Conservation (phyloP, 495 filamentous ascomycete genomes). For the Tetracladium setigerum region DNA sequence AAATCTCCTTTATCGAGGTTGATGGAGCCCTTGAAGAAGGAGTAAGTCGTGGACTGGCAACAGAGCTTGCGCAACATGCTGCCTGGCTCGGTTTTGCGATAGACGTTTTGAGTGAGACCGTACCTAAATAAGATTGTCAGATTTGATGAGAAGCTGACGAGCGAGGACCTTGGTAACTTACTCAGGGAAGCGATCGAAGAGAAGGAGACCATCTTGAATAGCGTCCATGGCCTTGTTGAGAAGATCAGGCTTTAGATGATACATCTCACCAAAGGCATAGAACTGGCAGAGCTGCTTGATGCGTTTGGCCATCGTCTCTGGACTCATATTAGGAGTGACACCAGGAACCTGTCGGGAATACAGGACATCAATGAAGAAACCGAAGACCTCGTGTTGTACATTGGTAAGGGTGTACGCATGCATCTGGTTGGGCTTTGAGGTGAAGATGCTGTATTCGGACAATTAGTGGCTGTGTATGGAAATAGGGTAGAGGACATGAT, state of each 20-base stretch:
- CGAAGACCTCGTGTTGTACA: constrained; percentile 4
- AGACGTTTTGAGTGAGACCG: not conserved
- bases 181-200: constrained; percentile 5
- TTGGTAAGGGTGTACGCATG: not conserved
- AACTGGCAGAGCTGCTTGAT: constrained; percentile 8
- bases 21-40: not conserved
- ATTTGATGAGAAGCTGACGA: not conserved
- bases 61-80: not conserved
- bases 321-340: not conserved
- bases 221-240: constrained; percentile 12
- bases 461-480: too few species aligned
- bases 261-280: constrained; percentile 4
- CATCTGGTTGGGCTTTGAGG: too few species aligned
- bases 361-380: constrained; percentile 7
- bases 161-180: not conserved
- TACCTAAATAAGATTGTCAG: not conserved
- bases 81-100: not conserved
- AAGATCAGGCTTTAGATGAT: not conserved
- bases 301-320: not conserved
- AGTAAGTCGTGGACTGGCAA: not conserved
- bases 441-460: too few species aligned
- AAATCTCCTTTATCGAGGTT: too few species aligned
- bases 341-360: constrained; percentile 4
- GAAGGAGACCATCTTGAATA: constrained; percentile 11
- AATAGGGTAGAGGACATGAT: not conserved